Evolutionary conservation across 106 monocot species (phyloP).

Genomic region (Phalaenopsis aphrodite): DNA sequence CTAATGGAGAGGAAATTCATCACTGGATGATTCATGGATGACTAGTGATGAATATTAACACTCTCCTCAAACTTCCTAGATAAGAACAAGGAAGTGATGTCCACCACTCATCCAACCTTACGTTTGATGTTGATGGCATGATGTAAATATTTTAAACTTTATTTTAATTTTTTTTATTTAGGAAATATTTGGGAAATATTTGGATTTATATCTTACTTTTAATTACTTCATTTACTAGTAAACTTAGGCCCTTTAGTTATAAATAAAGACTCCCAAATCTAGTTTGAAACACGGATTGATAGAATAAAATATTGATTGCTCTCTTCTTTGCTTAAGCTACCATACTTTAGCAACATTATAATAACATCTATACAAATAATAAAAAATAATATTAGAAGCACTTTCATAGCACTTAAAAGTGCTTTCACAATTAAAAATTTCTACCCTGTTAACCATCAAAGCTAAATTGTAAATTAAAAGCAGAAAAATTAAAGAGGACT

Average conservation of each 20-base stretch:
- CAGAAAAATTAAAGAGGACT: neutral
- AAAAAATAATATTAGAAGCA: neutral
- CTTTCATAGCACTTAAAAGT: neutral
- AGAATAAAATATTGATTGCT: neutral
- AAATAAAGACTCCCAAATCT: neutral
- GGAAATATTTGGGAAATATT: neutral
- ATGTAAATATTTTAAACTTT: neutral
- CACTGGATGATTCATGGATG: no score
- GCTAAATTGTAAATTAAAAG: neutral
- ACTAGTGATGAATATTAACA: no score
- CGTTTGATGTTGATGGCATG: neutral
- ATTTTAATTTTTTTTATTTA: neutral
- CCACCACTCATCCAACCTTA: neutral
- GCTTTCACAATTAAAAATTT: neutral
- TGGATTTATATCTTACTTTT: neutral
- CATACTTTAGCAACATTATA: neutral
- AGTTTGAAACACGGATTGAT: neutral
- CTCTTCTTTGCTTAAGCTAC: no score
- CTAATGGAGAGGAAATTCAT: no score
- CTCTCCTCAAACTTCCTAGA: neutral
- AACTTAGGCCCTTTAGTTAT: neutral
- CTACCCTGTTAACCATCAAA: neutral
- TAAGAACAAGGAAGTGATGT: neutral
- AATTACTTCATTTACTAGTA: neutral
- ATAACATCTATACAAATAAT: neutral